Percentiles rank a stretch among this genome's conserved stretches.
Evolutionary conservation across 2,329 filamentous ascomycete species (phyloP).

Genomic region (Beauveria pseudobassiana): DNA sequence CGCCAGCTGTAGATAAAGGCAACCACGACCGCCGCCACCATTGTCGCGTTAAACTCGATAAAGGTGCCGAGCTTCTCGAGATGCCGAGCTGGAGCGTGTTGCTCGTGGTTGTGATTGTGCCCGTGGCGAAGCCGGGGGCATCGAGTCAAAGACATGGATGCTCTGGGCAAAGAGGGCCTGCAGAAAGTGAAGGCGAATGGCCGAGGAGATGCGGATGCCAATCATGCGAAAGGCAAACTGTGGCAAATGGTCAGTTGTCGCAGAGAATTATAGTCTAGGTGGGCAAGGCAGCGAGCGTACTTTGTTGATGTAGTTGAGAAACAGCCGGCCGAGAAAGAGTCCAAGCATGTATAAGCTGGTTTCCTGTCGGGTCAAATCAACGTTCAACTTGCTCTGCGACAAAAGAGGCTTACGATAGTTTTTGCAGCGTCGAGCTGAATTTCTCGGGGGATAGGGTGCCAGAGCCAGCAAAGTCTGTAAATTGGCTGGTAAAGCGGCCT

Average conservation of each 20-base stretch:
- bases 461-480: conserved; percentile 17
- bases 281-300: conserved; percentile 18
- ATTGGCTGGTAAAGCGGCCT: conserved; percentile 36
- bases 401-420: conserved; percentile 8
- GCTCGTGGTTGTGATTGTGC: conserved; percentile 56
- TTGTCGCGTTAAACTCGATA: conserved; percentile 46
- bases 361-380: conserved; percentile 10
- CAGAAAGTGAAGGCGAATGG: conserved; percentile 57
- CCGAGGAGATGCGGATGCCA: conserved; percentile 53
- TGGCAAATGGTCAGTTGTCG: conserved; percentile 13
- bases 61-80: conserved; percentile 53
- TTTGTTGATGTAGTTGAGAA: conserved; percentile 55
- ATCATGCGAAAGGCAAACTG: conserved; percentile 54
- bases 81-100: conserved; percentile 59
- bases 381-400: not conserved
- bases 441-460: conserved; percentile 18
- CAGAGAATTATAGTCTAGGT: not conserved
- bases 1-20: conserved; percentile 52
- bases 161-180: conserved; percentile 56
- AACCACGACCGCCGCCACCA: conserved; percentile 45
- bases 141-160: conserved; percentile 60
- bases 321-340: conserved; percentile 60
- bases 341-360: conserved; percentile 59
- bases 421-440: conserved; percentile 26
- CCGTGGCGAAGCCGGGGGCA: conserved; percentile 55